These are phyloP conservation scores for Phytophthora pluvialis DNA, from an alignment of 352 stramenopile species.

Conservation along the genomic window DNA sequence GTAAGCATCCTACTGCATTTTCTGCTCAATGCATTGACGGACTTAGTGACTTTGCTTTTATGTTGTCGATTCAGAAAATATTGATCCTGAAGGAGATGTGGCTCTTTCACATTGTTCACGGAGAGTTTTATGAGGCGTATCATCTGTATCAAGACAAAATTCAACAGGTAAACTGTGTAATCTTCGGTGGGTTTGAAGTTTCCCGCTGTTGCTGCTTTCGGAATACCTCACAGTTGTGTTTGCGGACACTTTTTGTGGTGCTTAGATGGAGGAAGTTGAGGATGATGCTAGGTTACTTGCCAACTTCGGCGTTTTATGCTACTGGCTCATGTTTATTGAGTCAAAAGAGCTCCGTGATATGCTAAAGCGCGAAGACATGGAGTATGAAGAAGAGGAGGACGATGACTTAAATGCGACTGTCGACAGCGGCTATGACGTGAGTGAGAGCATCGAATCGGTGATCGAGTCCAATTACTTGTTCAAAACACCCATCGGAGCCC, in stretches of 20 bases:
- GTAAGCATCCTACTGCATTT: slow-evolving; percentile 33
- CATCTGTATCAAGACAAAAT: slow-evolving; percentile 81
- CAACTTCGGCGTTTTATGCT: slow-evolving; percentile 82
- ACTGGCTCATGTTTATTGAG: slow-evolving; percentile 86
- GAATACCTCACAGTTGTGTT: slow-evolving; percentile 1
- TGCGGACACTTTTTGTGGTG: background rate
- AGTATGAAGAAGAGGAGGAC: slow-evolving; percentile 35
- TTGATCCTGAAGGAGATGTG: slow-evolving; percentile 79
- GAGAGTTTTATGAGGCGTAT: slow-evolving; percentile 85
- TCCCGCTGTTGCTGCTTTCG: background rate
- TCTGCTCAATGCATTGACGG: background rate
- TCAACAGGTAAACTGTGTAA: slow-evolving; percentile 45
- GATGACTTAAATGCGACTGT: slow-evolving; percentile 20
- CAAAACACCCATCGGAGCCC: slow-evolving; percentile 67
- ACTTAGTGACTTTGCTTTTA: slow-evolving; percentile 5
- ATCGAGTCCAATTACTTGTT: slow-evolving; percentile 70
- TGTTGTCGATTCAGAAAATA: slow-evolving; percentile 49
- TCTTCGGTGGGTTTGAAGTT: background rate
- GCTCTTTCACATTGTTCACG: slow-evolving; percentile 68
- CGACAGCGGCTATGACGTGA: slow-evolving; percentile 11
- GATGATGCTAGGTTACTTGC: slow-evolving; percentile 66
- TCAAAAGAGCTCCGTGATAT: slow-evolving; percentile 66
- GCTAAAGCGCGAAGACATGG: slow-evolving; percentile 43
- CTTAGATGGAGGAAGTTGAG: slow-evolving; percentile 48
- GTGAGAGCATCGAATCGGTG: slow-evolving; percentile 43